phyloP scores from a whole-genome alignment of 306 rosid genomes.

The Malus sieversii region DNA sequence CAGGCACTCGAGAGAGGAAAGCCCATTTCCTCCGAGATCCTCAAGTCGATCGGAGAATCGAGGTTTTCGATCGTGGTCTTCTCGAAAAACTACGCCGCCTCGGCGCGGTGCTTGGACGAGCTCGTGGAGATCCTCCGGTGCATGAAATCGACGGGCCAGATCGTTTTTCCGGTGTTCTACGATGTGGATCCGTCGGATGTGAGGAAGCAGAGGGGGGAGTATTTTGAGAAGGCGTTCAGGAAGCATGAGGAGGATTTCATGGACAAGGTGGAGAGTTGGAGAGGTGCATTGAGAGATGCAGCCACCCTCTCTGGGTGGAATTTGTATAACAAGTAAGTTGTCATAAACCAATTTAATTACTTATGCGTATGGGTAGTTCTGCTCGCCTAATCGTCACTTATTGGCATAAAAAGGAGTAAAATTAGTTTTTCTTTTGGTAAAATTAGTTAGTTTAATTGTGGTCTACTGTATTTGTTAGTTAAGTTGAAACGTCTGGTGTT shows the following conservation, averaged over 20 bases:
- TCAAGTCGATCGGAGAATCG: not conserved
- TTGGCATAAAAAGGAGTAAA: too few species aligned
- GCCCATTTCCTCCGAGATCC: not conserved
- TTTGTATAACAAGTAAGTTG: not conserved
- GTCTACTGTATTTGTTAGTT: too few species aligned
- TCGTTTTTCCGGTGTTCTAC: not conserved
- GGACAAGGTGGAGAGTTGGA: not conserved
- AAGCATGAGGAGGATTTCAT: not conserved
- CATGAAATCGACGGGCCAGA: not conserved
- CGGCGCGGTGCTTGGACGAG: not conserved
- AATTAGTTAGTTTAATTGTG: too few species aligned
- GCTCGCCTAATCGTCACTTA: too few species aligned
- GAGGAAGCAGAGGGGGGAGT: not conserved
- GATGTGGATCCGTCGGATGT: not conserved
- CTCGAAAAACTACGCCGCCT: not conserved
- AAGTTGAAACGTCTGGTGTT: too few species aligned
- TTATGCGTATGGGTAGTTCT: too few species aligned
- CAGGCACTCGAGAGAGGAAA: not conserved
- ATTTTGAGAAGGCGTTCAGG: not conserved
- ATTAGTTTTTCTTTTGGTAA: too few species aligned
- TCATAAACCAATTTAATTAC: not conserved
- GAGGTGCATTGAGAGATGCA: not conserved
- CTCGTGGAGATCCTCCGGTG: not conserved
- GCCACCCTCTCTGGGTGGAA: not conserved
- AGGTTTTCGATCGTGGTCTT: not conserved